phyloP scores from a whole-genome alignment of 306 rosid genomes.

The Malus orientalis region DNA sequence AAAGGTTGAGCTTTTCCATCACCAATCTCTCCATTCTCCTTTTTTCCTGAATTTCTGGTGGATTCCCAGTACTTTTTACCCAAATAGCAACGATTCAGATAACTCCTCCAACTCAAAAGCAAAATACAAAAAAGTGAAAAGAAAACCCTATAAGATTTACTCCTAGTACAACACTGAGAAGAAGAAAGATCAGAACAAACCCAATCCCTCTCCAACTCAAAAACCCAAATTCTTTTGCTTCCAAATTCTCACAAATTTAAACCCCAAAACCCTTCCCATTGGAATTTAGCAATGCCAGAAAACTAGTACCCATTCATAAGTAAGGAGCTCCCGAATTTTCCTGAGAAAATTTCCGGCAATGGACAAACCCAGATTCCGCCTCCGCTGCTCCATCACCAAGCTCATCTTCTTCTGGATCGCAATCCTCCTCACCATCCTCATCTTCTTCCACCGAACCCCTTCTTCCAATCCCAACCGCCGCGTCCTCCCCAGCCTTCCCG shows the following conservation, averaged over 20 bases:
- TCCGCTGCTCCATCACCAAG: slow-evolving; percentile 14
- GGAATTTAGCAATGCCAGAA: background rate
- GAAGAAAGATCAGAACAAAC: background rate
- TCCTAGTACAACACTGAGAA: background rate
- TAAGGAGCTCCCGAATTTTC: background rate
- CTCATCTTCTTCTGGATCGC: slow-evolving; percentile 13
- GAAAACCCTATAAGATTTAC: background rate
- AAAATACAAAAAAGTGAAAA: background rate
- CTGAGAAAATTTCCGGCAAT: too few species aligned
- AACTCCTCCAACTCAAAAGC: background rate
- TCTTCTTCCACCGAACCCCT: slow-evolving; percentile 11
- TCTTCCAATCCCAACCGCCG: slow-evolving; percentile 11
- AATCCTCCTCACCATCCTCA: background rate
- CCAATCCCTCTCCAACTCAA: background rate
- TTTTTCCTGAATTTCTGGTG: background rate
- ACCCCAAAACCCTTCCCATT: background rate
- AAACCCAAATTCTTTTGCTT: background rate
- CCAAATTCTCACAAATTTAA: background rate
- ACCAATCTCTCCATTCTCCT: background rate
- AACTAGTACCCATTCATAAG: background rate
- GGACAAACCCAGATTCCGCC: slow-evolving; percentile 8
- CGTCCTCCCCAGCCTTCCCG: slow-evolving; percentile 13
- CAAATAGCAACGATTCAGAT: background rate
- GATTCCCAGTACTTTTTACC: background rate
- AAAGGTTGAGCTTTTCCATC: background rate